A percentile compares a stretch with the other conserved stretches of the same genome.
Evolutionary conservation across 2,329 filamentous ascomycete species (phyloP).

Genomic region (Cercospora beticola): DNA sequence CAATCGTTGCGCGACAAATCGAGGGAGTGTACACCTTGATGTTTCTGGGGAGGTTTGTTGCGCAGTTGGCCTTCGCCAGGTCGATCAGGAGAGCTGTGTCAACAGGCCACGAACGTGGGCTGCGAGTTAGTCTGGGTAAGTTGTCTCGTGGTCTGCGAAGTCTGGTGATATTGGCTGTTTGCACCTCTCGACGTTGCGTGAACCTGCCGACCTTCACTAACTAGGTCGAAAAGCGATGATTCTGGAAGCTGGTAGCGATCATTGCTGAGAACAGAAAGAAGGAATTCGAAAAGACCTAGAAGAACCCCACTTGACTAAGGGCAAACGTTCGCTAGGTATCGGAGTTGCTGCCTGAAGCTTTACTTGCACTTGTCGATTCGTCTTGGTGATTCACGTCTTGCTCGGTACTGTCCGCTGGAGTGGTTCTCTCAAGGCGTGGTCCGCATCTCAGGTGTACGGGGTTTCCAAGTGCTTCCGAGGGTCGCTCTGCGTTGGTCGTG

Average conservation of each 20-base stretch:
- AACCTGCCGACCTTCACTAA: background rate
- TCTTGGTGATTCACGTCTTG: background rate
- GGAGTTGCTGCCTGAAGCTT: background rate
- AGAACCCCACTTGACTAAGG: background rate
- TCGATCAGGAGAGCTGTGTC: background rate
- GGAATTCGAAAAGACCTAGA: background rate
- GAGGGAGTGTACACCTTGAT: background rate
- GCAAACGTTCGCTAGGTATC: background rate
- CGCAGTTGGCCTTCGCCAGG: background rate
- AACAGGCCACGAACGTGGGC: no score
- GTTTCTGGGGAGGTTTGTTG: background rate
- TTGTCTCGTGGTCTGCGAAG: no score
- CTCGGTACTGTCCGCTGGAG: background rate
- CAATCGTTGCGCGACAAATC: background rate
- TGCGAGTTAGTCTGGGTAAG: no score
- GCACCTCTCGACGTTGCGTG: background rate
- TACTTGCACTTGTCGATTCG: background rate
- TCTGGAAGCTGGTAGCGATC: background rate
- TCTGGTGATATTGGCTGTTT: background rate
- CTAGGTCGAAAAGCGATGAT: background rate
- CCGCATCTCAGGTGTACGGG: background rate
- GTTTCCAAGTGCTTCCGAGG: background rate
- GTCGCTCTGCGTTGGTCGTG: background rate
- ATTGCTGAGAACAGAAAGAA: background rate
- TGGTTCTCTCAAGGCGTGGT: background rate